Base-by-base conservation (phyloP, 345 rosid species). In the Hibiscus trionum region DNA sequence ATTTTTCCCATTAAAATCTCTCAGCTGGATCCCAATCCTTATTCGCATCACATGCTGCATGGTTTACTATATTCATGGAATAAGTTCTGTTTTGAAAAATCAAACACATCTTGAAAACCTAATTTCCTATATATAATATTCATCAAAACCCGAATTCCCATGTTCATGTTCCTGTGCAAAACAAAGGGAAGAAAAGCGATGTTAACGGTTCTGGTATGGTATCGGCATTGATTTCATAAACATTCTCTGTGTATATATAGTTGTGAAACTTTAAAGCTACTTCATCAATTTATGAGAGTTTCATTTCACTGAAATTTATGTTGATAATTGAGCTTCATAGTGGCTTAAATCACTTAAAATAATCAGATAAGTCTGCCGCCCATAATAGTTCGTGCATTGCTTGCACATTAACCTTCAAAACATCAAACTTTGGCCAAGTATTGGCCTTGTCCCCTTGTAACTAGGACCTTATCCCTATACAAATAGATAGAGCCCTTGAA, bases 281-380 rank as follows among this genome's bases (percentile, higher is more conserved):
- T 29, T 17, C 10, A 4, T 21, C 35, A 68, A 44, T 44, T 27
- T 60, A 33, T 46, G 29, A 7, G 8, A 5, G 7, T 29, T 53
- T 31, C 39, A 4, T 9, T 71, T 66, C 79, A 65, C 82, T 78
- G 63, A 78, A 83, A 35, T 78, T 76, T 71, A 71, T 74, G 77
- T 14, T 11, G 56, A 66, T 47, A 46, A 46, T 46, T 46, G 9
- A 27, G 24, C 5, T 61, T 16, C 66, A 61, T 7, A 3, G 17
- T 15, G 24, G 5, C 12, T 10, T 15, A 15, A 50, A 50, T 37
- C 42, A 37, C 42, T 37, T 37, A 31, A 37, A 37, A 37, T 37
- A 37, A 37, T 37, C 42, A 37, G 42, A 37, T 37, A 37, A 3
- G 1, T 37, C 7, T 37, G 42, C 42, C 42, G 7, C 42, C 42